Percentiles rank a stretch among this genome's conserved stretches.
phyloP scores from a whole-genome alignment of 257 asterid genomes.

The Solanum paucissectum region DNA sequence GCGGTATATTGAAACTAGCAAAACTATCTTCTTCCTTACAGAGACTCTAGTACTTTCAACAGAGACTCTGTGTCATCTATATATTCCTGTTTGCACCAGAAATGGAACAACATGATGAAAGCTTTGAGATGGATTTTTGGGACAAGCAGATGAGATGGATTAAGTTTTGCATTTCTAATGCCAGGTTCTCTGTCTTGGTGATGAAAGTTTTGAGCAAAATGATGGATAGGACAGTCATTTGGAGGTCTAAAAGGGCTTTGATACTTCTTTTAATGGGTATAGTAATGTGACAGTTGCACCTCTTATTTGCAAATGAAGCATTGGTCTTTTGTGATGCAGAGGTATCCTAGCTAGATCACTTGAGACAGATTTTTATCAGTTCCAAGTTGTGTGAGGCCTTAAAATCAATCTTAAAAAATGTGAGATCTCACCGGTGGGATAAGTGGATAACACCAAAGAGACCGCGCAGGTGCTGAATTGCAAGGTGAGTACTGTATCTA shows the following conservation, averaged over 20 bases:
- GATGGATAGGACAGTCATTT: background rate
- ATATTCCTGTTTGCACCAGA: background rate
- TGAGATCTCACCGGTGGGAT: background rate
- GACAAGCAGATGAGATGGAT: background rate
- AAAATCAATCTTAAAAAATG: background rate
- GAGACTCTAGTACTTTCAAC: background rate
- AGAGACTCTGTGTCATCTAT: background rate
- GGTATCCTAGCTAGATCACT: background rate
- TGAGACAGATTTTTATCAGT: background rate
- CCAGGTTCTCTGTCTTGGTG: background rate
- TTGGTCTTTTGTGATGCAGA: background rate
- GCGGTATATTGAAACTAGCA: background rate
- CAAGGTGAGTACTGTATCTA: background rate
- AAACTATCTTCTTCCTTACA: background rate
- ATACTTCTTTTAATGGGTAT: background rate
- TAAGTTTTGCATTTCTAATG: background rate
- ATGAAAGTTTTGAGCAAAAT: background rate
- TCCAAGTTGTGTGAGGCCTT: background rate
- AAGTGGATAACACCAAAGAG: background rate
- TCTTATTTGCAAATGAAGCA: background rate
- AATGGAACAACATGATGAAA: background rate
- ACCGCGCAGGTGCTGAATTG: background rate
- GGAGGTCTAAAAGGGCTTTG: background rate
- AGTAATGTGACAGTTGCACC: background rate
- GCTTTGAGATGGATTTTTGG: background rate